phyloP scores from a whole-genome alignment of 306 rosid species.

The Vachellia collinsii region DNA sequence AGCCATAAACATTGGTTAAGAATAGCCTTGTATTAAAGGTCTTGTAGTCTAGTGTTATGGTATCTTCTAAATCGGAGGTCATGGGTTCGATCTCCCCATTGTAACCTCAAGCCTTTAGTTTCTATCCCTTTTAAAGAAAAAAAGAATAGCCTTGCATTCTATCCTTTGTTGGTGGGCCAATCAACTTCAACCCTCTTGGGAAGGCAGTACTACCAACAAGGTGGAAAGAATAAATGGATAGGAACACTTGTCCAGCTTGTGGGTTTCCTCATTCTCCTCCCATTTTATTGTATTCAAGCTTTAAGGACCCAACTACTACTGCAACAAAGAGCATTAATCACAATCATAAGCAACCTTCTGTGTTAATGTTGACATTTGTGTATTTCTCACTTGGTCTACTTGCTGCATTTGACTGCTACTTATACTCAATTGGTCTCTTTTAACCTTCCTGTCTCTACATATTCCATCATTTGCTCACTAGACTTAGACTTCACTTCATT shows the following conservation, averaged over 20 bases:
- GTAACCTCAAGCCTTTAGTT: too few species aligned
- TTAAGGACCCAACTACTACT: neutral
- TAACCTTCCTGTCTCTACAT: constrained; percentile 62
- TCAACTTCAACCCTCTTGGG: constrained; percentile 39
- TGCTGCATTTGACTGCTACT: constrained; percentile 36
- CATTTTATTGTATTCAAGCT: constrained; percentile 32
- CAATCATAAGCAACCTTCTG: neutral
- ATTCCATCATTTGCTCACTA: constrained; percentile 51
- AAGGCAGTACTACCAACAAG: constrained; percentile 45
- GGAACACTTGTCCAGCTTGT: constrained; percentile 40
- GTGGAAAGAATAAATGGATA: constrained; percentile 47
- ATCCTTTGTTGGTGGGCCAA: constrained; percentile 40
- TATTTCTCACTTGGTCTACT: constrained; percentile 45
- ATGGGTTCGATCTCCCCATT: too few species aligned
- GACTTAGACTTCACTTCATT: constrained; percentile 59
- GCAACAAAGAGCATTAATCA: neutral
- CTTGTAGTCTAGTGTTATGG: too few species aligned
- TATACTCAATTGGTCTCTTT: constrained; percentile 44
- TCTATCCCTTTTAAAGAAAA: too few species aligned
- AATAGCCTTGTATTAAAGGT: too few species aligned
- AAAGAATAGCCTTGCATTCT: neutral
- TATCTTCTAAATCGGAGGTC: too few species aligned
- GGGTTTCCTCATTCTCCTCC: constrained; percentile 48
- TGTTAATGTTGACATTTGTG: constrained; percentile 8
- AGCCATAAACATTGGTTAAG: constrained; percentile 33